Base-by-base conservation (phyloP, 257 asterid species). In the Solanum neorickii region DNA sequence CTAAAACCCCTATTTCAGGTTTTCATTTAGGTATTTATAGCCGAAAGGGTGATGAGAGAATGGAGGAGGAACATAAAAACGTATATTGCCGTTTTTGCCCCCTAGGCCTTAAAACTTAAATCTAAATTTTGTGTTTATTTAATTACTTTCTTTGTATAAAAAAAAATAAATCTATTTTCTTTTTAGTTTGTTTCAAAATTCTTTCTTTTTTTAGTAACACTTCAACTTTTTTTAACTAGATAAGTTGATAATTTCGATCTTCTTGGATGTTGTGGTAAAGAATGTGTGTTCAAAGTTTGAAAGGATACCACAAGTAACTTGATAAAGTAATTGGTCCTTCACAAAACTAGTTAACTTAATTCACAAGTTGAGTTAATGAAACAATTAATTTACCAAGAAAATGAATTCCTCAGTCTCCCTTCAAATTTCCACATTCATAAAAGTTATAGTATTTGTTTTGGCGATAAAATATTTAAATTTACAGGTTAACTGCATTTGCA, bases 141-240 rank as follows among this genome's bases (percentile, higher is more conserved):
- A 56, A 6, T 16, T 33, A 33, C 35, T 33, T 31, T 3, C 35
- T 33, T 3, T 1, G 35, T 33, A 0, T 33, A 3, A 33, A 33
- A 33, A 33, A 33, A 3, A 33, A 33, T 31, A 3, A 31, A 3
- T 33, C 35, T 33, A 33, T 33, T 33, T 33, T 1, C 1, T 3
- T 33, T 33, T 33, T 33, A 33, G 5, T 33, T 1, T 4, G 5
- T 33, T 33, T 33, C 0, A 33, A 33, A 33, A 33, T 3, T 3
- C 1, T 3, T 33, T 33, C 1, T 3, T 33, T 33, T 33, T 33
- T 33, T 33, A 1, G 5, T 3, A 33, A 33, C 0, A 3, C 5
- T 33, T 33, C 4, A 33, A 4, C n/a, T n/a, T 18, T 18, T 56
- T 20, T 56, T 56, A 56, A 56, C 3, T 56, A 18, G 11, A 56